Base-by-base conservation (phyloP, 805 yeast genomes). In the Candida schatavii region DNA sequence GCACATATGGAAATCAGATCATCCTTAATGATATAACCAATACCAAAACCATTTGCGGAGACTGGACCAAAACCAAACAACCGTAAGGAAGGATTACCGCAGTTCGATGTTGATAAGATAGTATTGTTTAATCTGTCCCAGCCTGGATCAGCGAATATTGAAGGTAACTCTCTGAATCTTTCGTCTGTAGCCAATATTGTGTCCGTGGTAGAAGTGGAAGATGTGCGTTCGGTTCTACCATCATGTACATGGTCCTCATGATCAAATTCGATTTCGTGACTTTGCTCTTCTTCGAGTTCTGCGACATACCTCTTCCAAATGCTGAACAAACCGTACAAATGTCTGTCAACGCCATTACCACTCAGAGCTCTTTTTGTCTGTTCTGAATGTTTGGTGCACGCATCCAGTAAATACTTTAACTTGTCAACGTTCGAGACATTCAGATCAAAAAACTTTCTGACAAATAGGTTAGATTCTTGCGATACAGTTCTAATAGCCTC, bases 291-390 rank as follows among this genome's bases (percentile, higher is more conserved):
- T 5, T 53, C 55, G 3, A 48, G 46, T 13, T 65, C 68, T 13
- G 41, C 14, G 22, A 68, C 70, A 47, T 80, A 82, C 47, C 85
- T 62, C 56, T 85, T 85, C 95, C 96, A 89, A 49, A 87, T 83
- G 54, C 93, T 86, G 56, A 85, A 87, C 35, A 89, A 68, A 0
- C 96, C 97, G 62, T 83, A 89, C 42, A 89, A 67, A 59, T 89
- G 96, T 54, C 97, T 80, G 59, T 89, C 97, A 53, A 87, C 95
- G n/a, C 97, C 97, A 38, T 81, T 70, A 13, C 97, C 97, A 45
- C 66, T 64, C 1, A 93, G 73, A 49, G 91, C 80, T 43, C 77
- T 72, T 52, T 70, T 79, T 3, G 96, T 86, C 39, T 81, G 82
- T 22, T 67, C 66, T 1, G 84, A 68, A 59, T 89, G 97, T 46